Conservation (phyloP, 352 stramenopile genomes). For the Hyaloperonospora brassicae region DNA sequence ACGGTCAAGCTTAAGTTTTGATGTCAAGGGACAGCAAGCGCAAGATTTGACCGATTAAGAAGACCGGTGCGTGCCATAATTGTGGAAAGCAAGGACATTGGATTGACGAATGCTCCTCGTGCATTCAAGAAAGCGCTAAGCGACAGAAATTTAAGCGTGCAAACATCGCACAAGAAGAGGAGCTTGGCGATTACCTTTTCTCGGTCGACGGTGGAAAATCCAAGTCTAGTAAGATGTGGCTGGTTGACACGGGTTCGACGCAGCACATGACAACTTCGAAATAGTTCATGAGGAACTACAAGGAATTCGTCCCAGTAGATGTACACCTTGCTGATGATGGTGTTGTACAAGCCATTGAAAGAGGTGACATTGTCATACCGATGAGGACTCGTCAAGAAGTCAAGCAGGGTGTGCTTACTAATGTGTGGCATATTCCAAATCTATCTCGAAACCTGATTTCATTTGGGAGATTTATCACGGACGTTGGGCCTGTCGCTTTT, state of each 20-base stretch:
- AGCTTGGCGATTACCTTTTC: background rate
- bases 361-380: background rate
- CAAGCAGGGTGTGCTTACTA: background rate
- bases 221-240: slow-evolving; percentile 1
- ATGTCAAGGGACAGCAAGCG: background rate
- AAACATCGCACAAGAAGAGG: no score
- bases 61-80: background rate
- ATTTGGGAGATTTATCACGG: background rate
- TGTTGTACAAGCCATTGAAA: background rate
- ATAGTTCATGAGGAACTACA: no score
- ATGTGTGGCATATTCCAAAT: slow-evolving; percentile 1
- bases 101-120: slow-evolving; percentile 5
- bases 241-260: slow-evolving; percentile 3
- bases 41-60: background rate
- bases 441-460: background rate
- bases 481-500: background rate
- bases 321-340: background rate
- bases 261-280: no score
- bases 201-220: background rate
- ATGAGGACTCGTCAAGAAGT: no score
- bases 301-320: no score
- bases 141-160: slow-evolving; percentile 4
- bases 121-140: background rate
- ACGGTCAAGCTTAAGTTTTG: no score
- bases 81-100: slow-evolving; percentile 10